Conservation (phyloP, 1,139 yeast species). For the Magnusiomyces suaveolens region DNA sequence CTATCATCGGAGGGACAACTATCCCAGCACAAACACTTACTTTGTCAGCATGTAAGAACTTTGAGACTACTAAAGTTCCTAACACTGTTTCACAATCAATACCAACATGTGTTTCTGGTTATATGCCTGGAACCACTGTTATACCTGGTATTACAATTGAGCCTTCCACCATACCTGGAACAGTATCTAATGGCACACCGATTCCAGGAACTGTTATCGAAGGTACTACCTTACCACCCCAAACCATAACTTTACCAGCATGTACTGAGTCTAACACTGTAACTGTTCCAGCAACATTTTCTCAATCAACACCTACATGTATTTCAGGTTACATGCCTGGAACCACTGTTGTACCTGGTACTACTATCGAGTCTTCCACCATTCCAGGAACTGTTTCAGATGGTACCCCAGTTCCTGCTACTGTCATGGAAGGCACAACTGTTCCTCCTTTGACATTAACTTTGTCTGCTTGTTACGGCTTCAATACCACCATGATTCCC, state of each 20-base stretch:
- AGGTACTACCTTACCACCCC: neutral
- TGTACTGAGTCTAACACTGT: conserved; percentile 3
- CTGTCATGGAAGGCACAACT: neutral
- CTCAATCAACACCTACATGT: neutral
- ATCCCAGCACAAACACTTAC: neutral
- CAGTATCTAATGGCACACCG: conserved; percentile 7
- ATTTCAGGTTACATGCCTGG: neutral
- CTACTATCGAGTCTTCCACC: neutral
- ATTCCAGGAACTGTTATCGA: conserved; percentile 4
- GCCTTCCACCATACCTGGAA: conserved; percentile 4
- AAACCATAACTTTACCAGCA: conserved; percentile 3
- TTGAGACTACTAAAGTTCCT: neutral
- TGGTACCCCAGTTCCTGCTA: conserved; percentile 7
- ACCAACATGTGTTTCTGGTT: conserved; percentile 1
- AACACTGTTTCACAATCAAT: neutral
- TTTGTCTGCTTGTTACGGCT: conserved; percentile 1
- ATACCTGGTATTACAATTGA: conserved; percentile 7
- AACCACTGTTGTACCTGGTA: neutral
- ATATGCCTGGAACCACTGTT: conserved; percentile 8
- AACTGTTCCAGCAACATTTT: neutral
- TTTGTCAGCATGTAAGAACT: neutral
- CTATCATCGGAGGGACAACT: conserved; percentile 1
- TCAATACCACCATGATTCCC: conserved; percentile 5
- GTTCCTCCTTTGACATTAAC: neutral
- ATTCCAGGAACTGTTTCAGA: neutral